Evolutionary conservation across 2,329 filamentous ascomycete species (phyloP), one percentile per base, ranked within the genome.

Genomic region (Aspergillus costaricaensis): DNA sequence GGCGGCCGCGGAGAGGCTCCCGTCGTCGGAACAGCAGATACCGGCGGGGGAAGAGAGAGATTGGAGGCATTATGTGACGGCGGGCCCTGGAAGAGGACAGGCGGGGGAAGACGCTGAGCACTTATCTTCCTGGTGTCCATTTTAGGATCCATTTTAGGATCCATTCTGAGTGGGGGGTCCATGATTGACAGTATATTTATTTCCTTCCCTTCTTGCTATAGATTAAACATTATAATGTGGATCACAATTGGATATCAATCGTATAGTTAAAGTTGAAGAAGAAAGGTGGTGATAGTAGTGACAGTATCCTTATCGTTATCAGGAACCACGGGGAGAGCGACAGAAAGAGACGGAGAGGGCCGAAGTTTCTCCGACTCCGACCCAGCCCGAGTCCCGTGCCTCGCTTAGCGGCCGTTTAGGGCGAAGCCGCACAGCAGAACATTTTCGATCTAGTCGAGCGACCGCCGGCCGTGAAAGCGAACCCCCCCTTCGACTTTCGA

Each of bases 1-100:
- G 70, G 69, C 30, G 69, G 77, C 61, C 69, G 67, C 52, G 72
- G 70, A 53, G 47, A 72, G 14, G 69, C 70, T 10, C 78, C 62
- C 17, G 73, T 62, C 48, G 69, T 65, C 38, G 64, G 59, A 15
- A 70, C 66, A 14, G 67, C 51, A 19, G 68, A 62, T 21, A 68
- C 61, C 7, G 69, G 57, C 12, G 69, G 68, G 23, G 70, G 64
- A 25, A 91, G 80, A 32, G 89, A 89, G 55, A 85, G 83, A 79
- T 87, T 85, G 38, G 89, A 91, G 60, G 88, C 86, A 78, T 92
- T 88, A 66, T 87, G 89, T 6, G 91, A 96, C 15, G 91, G 91
- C 2, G 87, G 87, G 43, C 91, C 91, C 59, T 92, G 85, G 76
- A 96, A 96, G 51, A 96, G 85, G 2, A 88, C 83, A 1, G 92